These are phyloP conservation scores for Fusarium setosum DNA, from an alignment of 2,329 filamentous ascomycete genomes.

Conservation along the genomic window DNA sequence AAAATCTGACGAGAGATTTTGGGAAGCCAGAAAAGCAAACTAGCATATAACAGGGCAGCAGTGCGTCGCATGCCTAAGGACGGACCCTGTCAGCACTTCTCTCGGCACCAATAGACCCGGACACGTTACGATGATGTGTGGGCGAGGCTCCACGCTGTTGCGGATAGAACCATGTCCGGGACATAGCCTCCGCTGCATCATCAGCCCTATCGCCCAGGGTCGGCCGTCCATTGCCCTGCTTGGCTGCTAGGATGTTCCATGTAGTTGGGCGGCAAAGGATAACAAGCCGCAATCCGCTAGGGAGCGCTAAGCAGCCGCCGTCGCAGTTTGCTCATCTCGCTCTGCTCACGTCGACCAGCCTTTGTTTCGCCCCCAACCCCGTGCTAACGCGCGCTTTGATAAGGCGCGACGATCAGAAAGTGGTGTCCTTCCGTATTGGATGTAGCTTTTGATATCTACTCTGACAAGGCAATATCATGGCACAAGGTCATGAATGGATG, in stretches of 20 bases:
- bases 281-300: background rate
- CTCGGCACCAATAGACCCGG: background rate
- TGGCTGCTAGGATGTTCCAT: background rate
- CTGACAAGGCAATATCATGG: no score
- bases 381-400: background rate
- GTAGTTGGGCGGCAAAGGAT: background rate
- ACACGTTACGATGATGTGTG: background rate
- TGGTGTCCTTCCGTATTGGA: no score
- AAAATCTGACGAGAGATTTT: constrained; percentile 28
- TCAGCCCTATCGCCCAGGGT: constrained; percentile 18
- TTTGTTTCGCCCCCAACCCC: background rate
- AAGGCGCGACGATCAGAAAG: no score
- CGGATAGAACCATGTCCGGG: background rate
- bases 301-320: background rate
- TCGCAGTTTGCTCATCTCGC: background rate
- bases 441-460: no score
- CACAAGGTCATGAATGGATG: no score
- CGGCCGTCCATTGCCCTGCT: background rate
- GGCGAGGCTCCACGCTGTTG: background rate
- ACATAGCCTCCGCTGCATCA: background rate
- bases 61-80: background rate
- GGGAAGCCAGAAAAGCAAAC: background rate
- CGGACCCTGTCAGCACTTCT: no score
- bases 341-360: no score
- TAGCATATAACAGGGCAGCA: background rate